Evolutionary conservation across 306 rosid species (phyloP), one percentile per base, ranked within the genome.

Genomic region (Glycine tomentella): DNA sequence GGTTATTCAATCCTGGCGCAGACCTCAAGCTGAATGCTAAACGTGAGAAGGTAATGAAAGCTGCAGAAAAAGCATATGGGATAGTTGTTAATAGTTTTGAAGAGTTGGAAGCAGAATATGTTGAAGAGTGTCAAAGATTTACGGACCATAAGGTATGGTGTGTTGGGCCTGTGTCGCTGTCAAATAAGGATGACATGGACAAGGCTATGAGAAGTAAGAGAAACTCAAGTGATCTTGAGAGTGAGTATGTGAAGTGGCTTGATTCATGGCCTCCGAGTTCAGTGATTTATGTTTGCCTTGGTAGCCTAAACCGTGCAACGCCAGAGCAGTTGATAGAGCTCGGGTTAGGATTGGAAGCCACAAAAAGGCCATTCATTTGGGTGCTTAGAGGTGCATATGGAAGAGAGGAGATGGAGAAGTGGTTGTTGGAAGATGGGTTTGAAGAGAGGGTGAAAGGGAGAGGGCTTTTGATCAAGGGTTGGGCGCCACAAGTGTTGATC

Each of bases 401-500:
- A 25, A 59, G 40, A 59, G 66, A 59, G 40, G n/a, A 59, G n/a
- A 59, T 59, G 40, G 66, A 59, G 38, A 59, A 25, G 14, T 59
- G 66, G 66, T 40, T 59, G 13, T 1, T 20, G 40, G 66, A 59
- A 59, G n/a, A 59, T 8, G 66, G 40, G n/a, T 59, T 59, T 59
- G 66, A 59, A 59, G 66, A 85, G 45, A 87, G 92, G 78, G 76
- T 70, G 0, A 80, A 61, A 45, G 86, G 68, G 59, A 87, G 85
- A 69, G 87, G 93, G 1, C 6, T 89, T 7, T 5, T 91, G 78
- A 83, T 89, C 3, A 9, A 80, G 7, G 93, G 90, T 12, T 89
- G 96, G 96, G 93, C 85, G 0, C 92, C 92, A 8, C 96, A 88
- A 49, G 44, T 87, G 9, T 53, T 83, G 34, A 87, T 91, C 16